Evolutionary conservation across 2,329 filamentous ascomycete species (phyloP).

Genomic region (Fusarium anguioides): DNA sequence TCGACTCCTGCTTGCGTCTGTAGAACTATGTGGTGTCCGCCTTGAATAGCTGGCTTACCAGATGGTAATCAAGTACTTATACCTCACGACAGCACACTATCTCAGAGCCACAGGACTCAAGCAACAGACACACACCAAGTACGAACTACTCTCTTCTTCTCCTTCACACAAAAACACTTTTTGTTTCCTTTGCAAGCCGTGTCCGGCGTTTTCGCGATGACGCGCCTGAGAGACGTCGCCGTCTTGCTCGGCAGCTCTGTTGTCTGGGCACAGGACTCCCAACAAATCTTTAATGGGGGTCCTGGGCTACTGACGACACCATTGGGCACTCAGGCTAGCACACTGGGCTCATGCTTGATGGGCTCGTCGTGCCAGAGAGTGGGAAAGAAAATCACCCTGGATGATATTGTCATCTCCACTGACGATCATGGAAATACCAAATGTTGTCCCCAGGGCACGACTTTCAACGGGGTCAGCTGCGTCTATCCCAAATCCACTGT

Average conservation of each 20-base stretch:
- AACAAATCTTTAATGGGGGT: not conserved
- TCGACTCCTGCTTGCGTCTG: not conserved
- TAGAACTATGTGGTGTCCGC: not conserved
- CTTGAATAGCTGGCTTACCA: not conserved
- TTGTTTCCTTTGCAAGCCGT: not conserved
- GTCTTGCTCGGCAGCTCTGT: not conserved
- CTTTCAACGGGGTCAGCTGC: not conserved
- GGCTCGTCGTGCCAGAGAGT: not conserved
- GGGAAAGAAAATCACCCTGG: not conserved
- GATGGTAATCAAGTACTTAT: not conserved
- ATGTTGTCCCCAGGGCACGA: not conserved
- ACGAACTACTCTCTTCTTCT: not conserved
- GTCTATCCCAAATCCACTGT: slow-evolving; percentile 1
- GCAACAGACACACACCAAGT: not conserved
- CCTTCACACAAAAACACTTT: not conserved
- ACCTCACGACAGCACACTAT: not conserved
- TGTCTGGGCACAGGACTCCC: not conserved
- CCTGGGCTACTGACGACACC: not conserved
- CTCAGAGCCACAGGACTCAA: not conserved
- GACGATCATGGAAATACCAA: not conserved
- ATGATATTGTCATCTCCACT: not conserved
- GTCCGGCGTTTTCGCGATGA: not conserved
- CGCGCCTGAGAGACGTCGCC: not conserved
- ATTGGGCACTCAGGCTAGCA: not conserved
- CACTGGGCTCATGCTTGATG: not conserved